Conservation (phyloP, 768 basidiomycete species). For the Lactifluus subvellereus region DNA sequence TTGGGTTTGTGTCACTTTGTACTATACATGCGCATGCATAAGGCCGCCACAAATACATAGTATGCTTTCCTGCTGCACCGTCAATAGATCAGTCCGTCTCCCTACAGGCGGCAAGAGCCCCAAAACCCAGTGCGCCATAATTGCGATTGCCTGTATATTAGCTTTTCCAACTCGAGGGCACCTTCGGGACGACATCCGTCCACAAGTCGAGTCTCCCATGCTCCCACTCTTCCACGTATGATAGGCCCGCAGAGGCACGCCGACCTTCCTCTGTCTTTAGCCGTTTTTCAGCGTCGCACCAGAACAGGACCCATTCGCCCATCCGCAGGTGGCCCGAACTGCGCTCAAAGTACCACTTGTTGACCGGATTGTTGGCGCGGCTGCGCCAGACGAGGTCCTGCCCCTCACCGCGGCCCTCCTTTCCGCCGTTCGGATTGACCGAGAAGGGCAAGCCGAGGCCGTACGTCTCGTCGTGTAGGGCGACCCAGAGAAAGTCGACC, state of each 20-base stretch:
- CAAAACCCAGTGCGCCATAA: neutral
- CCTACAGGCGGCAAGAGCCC: neutral
- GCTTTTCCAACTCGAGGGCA: constrained; percentile 73
- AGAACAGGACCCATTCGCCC: constrained; percentile 90
- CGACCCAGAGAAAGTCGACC: constrained; percentile 99
- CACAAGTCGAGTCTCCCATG: constrained; percentile 61
- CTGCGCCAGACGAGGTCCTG: constrained; percentile 94
- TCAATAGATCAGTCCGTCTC: neutral
- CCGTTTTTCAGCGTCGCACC: constrained; percentile 95
- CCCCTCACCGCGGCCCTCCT: constrained; percentile 84
- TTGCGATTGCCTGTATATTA: neutral
- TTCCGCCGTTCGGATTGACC: constrained; percentile 91
- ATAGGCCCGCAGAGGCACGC: constrained; percentile 56
- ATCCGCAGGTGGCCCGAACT: constrained; percentile 84
- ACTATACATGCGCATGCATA: neutral
- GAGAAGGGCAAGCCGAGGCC: constrained; percentile 92
- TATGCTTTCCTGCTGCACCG: neutral
- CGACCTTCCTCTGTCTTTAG: constrained; percentile 64
- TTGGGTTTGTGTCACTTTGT: neutral
- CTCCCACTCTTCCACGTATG: constrained; percentile 75
- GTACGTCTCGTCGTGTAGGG: constrained; percentile 96
- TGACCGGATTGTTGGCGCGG: constrained; percentile 89
- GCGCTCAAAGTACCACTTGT: constrained; percentile 99
- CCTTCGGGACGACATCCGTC: constrained; percentile 59
- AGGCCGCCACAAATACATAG: constrained; percentile 11